These are phyloP conservation scores for Populus ilicifolia DNA, from an alignment of 345 rosid genomes.

Conservation along the genomic window DNA sequence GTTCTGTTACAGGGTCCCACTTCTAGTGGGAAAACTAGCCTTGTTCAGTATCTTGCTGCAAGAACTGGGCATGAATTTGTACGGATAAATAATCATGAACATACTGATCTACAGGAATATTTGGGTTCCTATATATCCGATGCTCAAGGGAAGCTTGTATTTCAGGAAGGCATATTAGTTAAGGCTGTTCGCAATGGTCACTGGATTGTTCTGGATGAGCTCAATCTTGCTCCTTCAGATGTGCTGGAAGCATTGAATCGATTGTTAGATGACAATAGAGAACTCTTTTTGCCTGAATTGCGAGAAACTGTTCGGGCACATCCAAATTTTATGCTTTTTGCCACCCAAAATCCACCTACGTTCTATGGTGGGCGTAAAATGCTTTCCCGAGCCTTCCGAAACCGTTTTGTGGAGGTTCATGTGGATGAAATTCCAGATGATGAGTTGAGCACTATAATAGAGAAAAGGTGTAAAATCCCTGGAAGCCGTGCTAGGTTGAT, in stretches of 20 bases:
- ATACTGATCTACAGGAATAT: slow-evolving; percentile 91
- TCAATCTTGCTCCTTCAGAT: slow-evolving; percentile 95
- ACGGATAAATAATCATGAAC: slow-evolving; percentile 93
- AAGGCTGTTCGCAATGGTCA: slow-evolving; percentile 84
- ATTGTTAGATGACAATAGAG: slow-evolving; percentile 92
- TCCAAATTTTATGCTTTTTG: slow-evolving; percentile 94
- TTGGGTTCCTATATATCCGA: slow-evolving; percentile 83
- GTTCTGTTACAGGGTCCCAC: slow-evolving; percentile 96
- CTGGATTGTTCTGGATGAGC: slow-evolving; percentile 95
- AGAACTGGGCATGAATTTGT: slow-evolving; percentile 83
- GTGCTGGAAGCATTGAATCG: slow-evolving; percentile 92
- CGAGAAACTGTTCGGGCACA: slow-evolving; percentile 72
- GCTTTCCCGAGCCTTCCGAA: slow-evolving; percentile 96
- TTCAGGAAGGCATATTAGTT: slow-evolving; percentile 90
- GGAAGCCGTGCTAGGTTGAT: slow-evolving; percentile 69
- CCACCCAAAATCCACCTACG: slow-evolving; percentile 95
- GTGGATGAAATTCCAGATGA: slow-evolving; percentile 92
- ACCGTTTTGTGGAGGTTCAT: slow-evolving; percentile 96
- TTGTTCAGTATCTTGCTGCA: slow-evolving; percentile 90
- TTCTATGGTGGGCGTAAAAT: slow-evolving; percentile 94
- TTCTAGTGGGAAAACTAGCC: slow-evolving; percentile 97
- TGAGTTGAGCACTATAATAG: slow-evolving; percentile 69
- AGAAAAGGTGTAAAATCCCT: slow-evolving; percentile 63
- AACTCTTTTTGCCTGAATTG: slow-evolving; percentile 86
- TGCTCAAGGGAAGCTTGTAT: slow-evolving; percentile 77